Percentiles rank a stretch among this genome's conserved stretches.
Evolutionary conservation across 257 asterid genomes (phyloP).

Genomic region (Ilex asprella): DNA sequence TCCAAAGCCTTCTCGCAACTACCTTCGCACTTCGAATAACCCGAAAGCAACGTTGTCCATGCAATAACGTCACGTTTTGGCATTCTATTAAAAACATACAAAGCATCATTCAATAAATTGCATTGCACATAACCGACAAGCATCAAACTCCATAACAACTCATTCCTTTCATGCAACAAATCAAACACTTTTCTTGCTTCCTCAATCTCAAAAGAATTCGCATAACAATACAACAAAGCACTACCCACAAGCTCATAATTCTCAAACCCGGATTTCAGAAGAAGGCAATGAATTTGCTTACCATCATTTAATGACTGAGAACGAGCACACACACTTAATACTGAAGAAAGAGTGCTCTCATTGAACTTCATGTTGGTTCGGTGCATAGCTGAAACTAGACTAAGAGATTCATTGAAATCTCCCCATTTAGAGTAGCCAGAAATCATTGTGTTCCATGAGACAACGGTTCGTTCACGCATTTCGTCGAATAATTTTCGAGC

Average conservation of each 20-base stretch:
- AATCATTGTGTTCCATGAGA: constrained; percentile 79
- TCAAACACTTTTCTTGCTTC: constrained; percentile 58
- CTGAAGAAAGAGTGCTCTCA: constrained; percentile 45
- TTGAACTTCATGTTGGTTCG: constrained; percentile 33
- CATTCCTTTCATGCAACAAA: constrained; percentile 39
- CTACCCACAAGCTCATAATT: constrained; percentile 54
- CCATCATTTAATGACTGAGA: constrained; percentile 34
- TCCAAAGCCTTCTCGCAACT: constrained; percentile 50
- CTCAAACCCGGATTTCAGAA: constrained; percentile 47
- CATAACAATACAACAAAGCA: constrained; percentile 44
- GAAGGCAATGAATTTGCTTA: constrained; percentile 51
- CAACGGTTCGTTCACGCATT: constrained; percentile 62
- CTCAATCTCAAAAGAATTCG: constrained; percentile 29
- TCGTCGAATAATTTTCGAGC: constrained; percentile 62
- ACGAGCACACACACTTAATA: constrained; percentile 56
- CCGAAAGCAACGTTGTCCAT: constrained; percentile 78
- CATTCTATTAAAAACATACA: constrained; percentile 41
- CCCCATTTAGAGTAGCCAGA: constrained; percentile 53
- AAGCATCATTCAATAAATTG: constrained; percentile 46
- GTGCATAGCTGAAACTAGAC: constrained; percentile 49
- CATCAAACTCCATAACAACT: constrained; percentile 68
- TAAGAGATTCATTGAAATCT: constrained; percentile 24
- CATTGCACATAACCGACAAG: constrained; percentile 60
- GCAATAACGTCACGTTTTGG: constrained; percentile 61
- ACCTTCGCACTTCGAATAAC: constrained; percentile 50